phyloP scores from a whole-genome alignment of 345 rosid species.

The Camelina hispida region DNA sequence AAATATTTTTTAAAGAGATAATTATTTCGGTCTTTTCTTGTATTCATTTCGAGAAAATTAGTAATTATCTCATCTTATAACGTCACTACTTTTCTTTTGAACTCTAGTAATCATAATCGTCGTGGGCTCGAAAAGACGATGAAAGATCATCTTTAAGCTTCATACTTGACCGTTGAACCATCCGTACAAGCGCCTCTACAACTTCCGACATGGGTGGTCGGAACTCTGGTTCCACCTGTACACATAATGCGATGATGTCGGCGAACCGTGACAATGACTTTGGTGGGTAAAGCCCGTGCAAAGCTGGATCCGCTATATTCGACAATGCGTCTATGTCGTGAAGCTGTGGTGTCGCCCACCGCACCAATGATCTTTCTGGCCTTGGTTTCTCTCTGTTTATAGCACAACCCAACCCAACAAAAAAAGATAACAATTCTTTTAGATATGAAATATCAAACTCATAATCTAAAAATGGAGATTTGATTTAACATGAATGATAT shows the following conservation, averaged over 20 bases:
- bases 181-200: conserved; percentile 54
- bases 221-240: conserved; percentile 78
- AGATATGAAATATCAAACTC: neutral
- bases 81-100: neutral
- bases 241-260: conserved; percentile 74
- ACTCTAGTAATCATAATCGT: conserved; percentile 41
- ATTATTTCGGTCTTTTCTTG: neutral
- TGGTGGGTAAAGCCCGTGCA: conserved; percentile 90
- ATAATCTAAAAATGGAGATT: neutral
- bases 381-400: conserved; percentile 60
- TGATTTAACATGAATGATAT: conserved; percentile 18
- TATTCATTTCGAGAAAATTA: neutral
- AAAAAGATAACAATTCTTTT: neutral
- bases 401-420: neutral
- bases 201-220: conserved; percentile 93
- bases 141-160: conserved; percentile 46
- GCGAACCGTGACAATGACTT: conserved; percentile 86
- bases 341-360: conserved; percentile 87
- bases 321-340: conserved; percentile 73
- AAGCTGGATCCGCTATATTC: conserved; percentile 88
- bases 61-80: neutral
- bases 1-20: too few species aligned
- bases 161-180: conserved; percentile 49
- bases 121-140: conserved; percentile 36
- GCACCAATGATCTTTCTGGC: conserved; percentile 71